Percentiles rank a stretch among this genome's conserved stretches.
Conservation (phyloP, 2,329 filamentous ascomycete species). For the Rhynchosporium secalis region DNA sequence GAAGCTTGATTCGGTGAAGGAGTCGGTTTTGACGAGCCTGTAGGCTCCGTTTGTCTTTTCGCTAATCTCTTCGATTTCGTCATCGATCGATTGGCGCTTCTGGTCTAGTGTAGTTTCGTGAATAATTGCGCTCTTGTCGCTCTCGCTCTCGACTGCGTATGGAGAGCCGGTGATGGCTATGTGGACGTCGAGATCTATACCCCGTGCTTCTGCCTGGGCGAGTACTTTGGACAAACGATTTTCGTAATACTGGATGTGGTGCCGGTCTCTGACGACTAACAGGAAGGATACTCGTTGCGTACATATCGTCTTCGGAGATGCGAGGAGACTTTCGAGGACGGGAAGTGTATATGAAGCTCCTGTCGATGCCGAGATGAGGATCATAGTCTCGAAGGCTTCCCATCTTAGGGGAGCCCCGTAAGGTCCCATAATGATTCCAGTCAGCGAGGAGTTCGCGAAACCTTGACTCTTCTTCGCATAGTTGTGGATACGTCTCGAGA, state of each 20-base stretch:
- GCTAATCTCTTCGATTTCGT: conserved; percentile 6
- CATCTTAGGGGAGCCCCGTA: conserved; percentile 57
- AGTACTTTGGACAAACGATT: conserved; percentile 50
- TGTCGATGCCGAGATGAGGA: conserved; percentile 62
- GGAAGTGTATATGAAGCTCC: conserved; percentile 63
- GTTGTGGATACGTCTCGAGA: conserved; percentile 54
- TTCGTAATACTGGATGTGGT: conserved; percentile 58
- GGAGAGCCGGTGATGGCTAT: conserved; percentile 51
- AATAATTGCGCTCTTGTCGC: not conserved
- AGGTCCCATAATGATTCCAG: conserved; percentile 55
- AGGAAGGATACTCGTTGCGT: conserved; percentile 55
- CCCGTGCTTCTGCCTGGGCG: conserved; percentile 45
- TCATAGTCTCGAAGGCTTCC: conserved; percentile 59
- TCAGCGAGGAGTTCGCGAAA: conserved; percentile 40
- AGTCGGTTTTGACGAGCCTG: conserved; percentile 16
- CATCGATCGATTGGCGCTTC: not conserved
- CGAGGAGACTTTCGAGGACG: conserved; percentile 56
- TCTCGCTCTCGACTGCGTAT: conserved; percentile 2
- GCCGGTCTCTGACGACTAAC: conserved; percentile 51
- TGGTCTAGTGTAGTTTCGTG: not conserved
- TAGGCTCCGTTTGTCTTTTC: conserved; percentile 7
- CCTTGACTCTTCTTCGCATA: conserved; percentile 44
- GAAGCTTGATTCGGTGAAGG: conserved; percentile 12
- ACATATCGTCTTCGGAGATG: conserved; percentile 46
- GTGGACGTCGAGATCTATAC: conserved; percentile 53